A percentile compares a stretch with the other conserved stretches of the same genome.
phyloP scores from a whole-genome alignment of 257 asterid species.

The Gardenia jasminoides region DNA sequence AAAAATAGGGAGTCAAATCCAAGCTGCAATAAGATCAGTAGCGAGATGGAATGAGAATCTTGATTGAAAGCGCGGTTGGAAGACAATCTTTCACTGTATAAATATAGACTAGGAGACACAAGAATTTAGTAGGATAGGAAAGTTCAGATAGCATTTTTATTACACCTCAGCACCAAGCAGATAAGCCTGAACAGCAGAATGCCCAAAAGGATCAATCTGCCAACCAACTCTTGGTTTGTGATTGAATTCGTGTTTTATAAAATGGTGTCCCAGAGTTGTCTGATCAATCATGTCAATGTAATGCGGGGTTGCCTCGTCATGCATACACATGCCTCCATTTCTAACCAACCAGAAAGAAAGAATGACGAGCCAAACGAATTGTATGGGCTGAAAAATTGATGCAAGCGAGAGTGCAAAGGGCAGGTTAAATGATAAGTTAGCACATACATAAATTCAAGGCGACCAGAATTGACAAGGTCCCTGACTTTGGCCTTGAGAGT shows the following conservation, averaged over 20 bases:
- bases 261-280: slow-evolving; percentile 74
- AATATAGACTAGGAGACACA: not conserved
- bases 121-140: not conserved
- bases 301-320: slow-evolving; percentile 84
- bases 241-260: slow-evolving; percentile 54
- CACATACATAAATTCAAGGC: slow-evolving; percentile 68
- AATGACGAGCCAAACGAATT: not conserved
- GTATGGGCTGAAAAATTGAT: not conserved
- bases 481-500: slow-evolving; percentile 56
- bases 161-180: slow-evolving; percentile 80
- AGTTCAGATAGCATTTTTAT: not conserved
- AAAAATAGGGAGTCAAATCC: slow-evolving; percentile 81
- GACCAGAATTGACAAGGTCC: slow-evolving; percentile 65
- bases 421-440: not conserved
- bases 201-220: slow-evolving; percentile 93
- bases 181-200: slow-evolving; percentile 84
- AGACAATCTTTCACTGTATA: not conserved
- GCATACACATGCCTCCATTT: slow-evolving; percentile 91
- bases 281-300: slow-evolving; percentile 83
- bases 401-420: not conserved
- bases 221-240: slow-evolving; percentile 77
- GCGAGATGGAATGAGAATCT: slow-evolving; percentile 19
- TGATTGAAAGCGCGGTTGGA: not conserved
- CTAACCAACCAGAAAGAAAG: slow-evolving; percentile 28
- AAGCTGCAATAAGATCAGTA: slow-evolving; percentile 43